Evolutionary conservation across 345 rosid species (phyloP).

Genomic region (Brassica carinata): DNA sequence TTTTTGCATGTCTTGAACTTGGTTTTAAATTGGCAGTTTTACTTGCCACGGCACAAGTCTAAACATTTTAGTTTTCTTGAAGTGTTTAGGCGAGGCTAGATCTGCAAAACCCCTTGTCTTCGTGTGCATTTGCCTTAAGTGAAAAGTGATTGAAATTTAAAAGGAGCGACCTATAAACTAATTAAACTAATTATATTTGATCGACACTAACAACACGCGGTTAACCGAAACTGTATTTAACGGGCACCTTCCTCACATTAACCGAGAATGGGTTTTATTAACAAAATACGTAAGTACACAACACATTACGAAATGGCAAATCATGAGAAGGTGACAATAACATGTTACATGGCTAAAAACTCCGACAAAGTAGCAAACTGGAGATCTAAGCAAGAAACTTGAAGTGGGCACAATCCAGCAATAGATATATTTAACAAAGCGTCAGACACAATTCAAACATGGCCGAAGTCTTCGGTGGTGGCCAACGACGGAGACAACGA

Average conservation of each 20-base stretch:
- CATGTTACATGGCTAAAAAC: conserved; percentile 17
- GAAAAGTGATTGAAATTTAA: no score
- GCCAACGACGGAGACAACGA: conserved; percentile 88
- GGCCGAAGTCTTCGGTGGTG: conserved; percentile 76
- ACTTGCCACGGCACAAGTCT: background rate
- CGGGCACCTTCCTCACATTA: no score
- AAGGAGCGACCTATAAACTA: no score
- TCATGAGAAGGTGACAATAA: background rate
- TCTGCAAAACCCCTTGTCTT: no score
- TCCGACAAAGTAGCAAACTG: conserved; percentile 10
- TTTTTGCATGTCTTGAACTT: background rate
- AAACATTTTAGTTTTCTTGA: no score
- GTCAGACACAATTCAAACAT: background rate
- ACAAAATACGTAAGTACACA: background rate
- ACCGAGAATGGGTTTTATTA: background rate
- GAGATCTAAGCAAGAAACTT: conserved; percentile 25
- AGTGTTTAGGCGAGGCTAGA: no score
- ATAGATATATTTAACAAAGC: conserved; percentile 14
- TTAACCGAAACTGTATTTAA: no score
- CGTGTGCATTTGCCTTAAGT: no score
- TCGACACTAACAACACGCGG: no score
- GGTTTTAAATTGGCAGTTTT: background rate
- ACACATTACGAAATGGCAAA: conserved; percentile 22
- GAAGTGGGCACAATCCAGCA: background rate
- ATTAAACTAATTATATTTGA: no score